Base-by-base conservation (phyloP, 495 filamentous ascomycete species). In the Trichoderma gamsii region DNA sequence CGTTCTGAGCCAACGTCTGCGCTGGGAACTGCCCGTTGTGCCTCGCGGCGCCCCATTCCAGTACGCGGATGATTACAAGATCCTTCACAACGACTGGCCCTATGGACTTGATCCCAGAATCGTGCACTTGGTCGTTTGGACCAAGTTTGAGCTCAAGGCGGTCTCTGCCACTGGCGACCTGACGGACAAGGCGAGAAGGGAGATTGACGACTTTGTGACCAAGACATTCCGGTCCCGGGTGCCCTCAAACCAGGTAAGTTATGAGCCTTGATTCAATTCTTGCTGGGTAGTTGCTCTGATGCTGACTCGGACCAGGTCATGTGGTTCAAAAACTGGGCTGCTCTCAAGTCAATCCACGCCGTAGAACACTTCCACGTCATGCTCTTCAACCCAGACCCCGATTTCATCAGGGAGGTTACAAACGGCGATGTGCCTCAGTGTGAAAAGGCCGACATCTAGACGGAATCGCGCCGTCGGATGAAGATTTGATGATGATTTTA, bases 301-400 rank as follows among this genome's bases (percentile, higher is more conserved):
- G 5, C 35, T 38, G 35, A 38, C 35, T 38, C 35, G 35, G 5
- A 9, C 35, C 18, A 91, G 87, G 86, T 92, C 44, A 83, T 90
- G 59, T 97, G 92, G 92, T 96, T 96, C 80, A 92, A 89, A 81
- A 96, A 96, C 73, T 96, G 92, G 92, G 83, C 79, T 65, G 84
- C 83, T 3, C 78, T 97, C 69, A 96, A 96, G 77, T 90, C 86
- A 3, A 85, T 97, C 15, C 86, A 91, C 70, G 86, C 89, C n/a
- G 85, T 96, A n/a, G 92, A 97, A 81, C 92, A 97, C 73, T 95
- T 97, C 77, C 92, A 97, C 76, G 90, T 97, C 73, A 93, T 97
- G 91, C 79, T 97, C 59, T 88, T 86, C 76, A 82, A 90, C 64
- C 88, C 92, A 5, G 87, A 92, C 73, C 79, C 80, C 63, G 83